phyloP scores from a whole-genome alignment of 371 early-diverging fungal genomes.

The Apophysomyces trapeziformis region DNA sequence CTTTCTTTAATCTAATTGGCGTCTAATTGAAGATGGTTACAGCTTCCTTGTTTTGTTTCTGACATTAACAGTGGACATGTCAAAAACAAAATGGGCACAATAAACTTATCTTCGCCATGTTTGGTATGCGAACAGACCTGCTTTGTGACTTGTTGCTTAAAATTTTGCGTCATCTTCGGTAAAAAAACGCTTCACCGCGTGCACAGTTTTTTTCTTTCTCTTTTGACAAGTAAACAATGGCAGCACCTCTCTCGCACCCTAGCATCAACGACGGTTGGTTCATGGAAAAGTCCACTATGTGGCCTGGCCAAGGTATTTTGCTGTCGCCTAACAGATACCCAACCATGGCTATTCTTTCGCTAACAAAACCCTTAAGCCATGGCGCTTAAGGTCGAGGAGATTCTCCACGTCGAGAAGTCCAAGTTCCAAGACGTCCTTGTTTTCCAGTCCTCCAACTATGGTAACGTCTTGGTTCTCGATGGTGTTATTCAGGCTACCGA shows the following conservation, averaged over 20 bases:
- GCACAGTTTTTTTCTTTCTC: slow-evolving; percentile 6
- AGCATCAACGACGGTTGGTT: slow-evolving; percentile 96
- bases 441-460: slow-evolving; percentile 92
- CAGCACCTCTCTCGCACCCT: slow-evolving; percentile 77
- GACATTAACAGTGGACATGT: too few relatives aligned
- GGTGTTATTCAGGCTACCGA: slow-evolving; percentile 97
- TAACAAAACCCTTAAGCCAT: slow-evolving; percentile 64
- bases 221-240: slow-evolving; percentile 32
- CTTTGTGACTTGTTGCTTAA: too few relatives aligned
- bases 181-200: too few relatives aligned
- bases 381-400: slow-evolving; percentile 91
- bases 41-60: too few relatives aligned
- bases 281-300: slow-evolving; percentile 88
- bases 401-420: slow-evolving; percentile 93
- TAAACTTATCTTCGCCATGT: too few relatives aligned
- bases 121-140: too few relatives aligned
- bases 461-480: slow-evolving; percentile 95
- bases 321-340: neutral
- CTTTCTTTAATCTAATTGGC: too few relatives aligned
- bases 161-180: too few relatives aligned
- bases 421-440: slow-evolving; percentile 96
- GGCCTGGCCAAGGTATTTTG: slow-evolving; percentile 93
- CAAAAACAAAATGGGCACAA: too few relatives aligned
- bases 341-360: slow-evolving; percentile 2
- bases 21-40: too few relatives aligned